phyloP scores from a whole-genome alignment of 176 grass and related monocot genomes.

The Oryza brachyantha region DNA sequence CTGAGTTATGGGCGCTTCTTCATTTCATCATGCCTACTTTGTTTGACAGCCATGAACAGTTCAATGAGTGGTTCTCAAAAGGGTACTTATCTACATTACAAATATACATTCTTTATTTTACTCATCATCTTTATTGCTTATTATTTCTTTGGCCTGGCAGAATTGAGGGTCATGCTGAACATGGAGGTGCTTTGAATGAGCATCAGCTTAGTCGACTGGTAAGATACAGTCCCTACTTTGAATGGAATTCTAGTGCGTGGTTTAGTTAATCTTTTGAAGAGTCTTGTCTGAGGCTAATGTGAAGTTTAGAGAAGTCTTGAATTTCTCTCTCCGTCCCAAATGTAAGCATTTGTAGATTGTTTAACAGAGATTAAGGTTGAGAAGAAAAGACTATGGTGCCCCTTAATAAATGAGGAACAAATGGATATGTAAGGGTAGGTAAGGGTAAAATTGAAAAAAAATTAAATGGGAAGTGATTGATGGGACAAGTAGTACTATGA shows the following conservation, averaged over 20 bases:
- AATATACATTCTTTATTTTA: conserved; percentile 28
- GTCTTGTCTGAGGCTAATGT: conserved; percentile 10
- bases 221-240: conserved; percentile 28
- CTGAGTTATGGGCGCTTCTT: conserved; percentile 98
- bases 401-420: too few species aligned
- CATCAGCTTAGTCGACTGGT: conserved; percentile 99
- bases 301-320: neutral
- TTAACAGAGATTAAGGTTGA: too few species aligned
- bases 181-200: conserved; percentile 98
- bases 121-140: conserved; percentile 39
- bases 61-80: conserved; percentile 99
- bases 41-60: conserved; percentile 99
- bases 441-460: too few species aligned
- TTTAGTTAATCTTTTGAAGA: conserved; percentile 4
- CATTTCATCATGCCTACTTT: conserved; percentile 99
- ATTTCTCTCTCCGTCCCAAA: too few species aligned
- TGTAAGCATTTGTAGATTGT: too few species aligned
- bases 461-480: too few species aligned
- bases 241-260: neutral
- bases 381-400: too few species aligned
- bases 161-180: conserved; percentile 98
- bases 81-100: conserved; percentile 52
- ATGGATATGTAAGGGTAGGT: too few species aligned
- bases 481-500: too few species aligned
- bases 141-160: conserved; percentile 38